These are phyloP conservation scores for Knufia fluminis DNA, from an alignment of 2,329 filamentous ascomycete species.

Conservation along the genomic window DNA sequence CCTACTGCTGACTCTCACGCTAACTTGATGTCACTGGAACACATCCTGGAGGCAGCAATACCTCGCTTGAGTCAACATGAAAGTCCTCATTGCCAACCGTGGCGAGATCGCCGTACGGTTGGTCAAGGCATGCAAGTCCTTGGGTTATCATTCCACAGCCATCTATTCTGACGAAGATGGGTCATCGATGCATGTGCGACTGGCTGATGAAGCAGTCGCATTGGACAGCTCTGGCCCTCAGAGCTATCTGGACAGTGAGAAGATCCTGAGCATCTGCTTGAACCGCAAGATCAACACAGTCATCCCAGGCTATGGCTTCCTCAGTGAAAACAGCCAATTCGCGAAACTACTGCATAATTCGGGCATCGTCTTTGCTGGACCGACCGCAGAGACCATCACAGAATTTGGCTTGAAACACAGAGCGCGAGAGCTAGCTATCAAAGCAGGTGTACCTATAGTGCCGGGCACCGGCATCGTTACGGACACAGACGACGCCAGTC, in stretches of 20 bases:
- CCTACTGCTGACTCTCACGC: no score
- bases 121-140: slow-evolving; percentile 22
- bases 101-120: slow-evolving; percentile 27
- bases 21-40: no score
- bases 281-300: slow-evolving; percentile 24
- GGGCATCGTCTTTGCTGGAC: slow-evolving; percentile 29
- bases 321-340: slow-evolving; percentile 29
- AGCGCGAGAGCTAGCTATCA: slow-evolving; percentile 23
- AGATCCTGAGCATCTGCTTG: slow-evolving; percentile 24
- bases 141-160: slow-evolving; percentile 20
- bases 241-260: slow-evolving; percentile 26
- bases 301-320: slow-evolving; percentile 30
- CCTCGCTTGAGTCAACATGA: no score
- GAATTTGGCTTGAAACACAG: slow-evolving; percentile 28
- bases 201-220: slow-evolving; percentile 28
- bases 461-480: slow-evolving; percentile 15
- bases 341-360: slow-evolving; percentile 24
- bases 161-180: slow-evolving; percentile 24
- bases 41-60: no score
- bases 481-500: slow-evolving; percentile 20
- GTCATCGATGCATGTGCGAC: slow-evolving; percentile 24
- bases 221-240: slow-evolving; percentile 17
- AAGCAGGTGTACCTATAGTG: slow-evolving; percentile 25
- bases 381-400: slow-evolving; percentile 25
- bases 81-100: slow-evolving; percentile 24